Evolutionary conservation across 345 rosid genomes (phyloP).

Genomic region (Stellera chamaejasme): DNA sequence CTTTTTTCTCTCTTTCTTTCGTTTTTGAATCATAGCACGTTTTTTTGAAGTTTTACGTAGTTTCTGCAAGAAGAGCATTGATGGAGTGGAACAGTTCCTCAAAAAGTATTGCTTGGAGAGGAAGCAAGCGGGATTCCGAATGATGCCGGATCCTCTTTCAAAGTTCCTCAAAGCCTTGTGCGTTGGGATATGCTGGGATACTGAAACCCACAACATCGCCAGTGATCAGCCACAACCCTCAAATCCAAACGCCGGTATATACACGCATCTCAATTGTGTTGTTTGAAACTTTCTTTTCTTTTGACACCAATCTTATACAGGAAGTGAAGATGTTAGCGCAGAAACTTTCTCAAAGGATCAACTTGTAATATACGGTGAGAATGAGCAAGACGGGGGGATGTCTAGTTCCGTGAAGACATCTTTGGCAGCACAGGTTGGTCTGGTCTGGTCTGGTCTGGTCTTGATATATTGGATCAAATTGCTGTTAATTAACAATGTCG

Average conservation of each 20-base stretch:
- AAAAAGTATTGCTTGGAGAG: conserved; percentile 30
- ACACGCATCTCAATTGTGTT: background rate
- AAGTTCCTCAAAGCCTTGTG: conserved; percentile 36
- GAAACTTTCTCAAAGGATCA: conserved; percentile 10
- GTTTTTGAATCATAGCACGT: too few species aligned
- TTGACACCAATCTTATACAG: background rate
- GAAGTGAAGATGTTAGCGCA: conserved; percentile 8
- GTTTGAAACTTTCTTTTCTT: background rate
- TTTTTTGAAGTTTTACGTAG: conserved; percentile 10
- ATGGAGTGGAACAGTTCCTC: conserved; percentile 37
- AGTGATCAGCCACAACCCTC: conserved; percentile 16
- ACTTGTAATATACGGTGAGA: conserved; percentile 1
- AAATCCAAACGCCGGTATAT: conserved; percentile 16
- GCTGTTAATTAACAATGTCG: too few species aligned
- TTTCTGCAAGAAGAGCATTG: conserved; percentile 25
- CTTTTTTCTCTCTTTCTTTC: background rate
- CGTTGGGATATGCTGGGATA: conserved; percentile 23
- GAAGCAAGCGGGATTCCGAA: conserved; percentile 25
- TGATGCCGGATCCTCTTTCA: conserved; percentile 41
- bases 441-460: background rate
- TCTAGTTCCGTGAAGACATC: background rate
- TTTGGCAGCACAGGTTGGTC: conserved; percentile 33
- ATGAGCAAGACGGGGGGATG: conserved; percentile 11
- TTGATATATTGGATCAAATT: too few species aligned
- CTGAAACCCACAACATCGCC: background rate